Percentiles rank a stretch among this genome's conserved stretches.
These are phyloP conservation scores for Phytophthora idaei DNA, from an alignment of 352 stramenopile genomes.

Conservation along the genomic window DNA sequence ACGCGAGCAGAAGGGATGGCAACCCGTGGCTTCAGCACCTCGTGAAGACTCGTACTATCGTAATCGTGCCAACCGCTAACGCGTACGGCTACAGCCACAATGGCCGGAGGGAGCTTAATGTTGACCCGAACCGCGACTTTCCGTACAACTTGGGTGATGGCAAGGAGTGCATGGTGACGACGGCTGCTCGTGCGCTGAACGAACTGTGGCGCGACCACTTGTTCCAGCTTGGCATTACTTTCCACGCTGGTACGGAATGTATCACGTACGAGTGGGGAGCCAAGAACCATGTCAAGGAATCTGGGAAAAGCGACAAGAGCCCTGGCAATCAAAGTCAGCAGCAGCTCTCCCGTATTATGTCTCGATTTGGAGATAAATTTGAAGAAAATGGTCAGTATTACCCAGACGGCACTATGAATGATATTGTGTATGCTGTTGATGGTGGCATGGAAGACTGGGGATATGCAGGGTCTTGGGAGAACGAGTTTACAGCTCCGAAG, in stretches of 20 bases:
- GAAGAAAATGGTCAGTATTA: constrained; percentile 66
- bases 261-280: constrained; percentile 97
- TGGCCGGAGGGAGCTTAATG: constrained; percentile 67
- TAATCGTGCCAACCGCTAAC: constrained; percentile 92
- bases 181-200: constrained; percentile 93
- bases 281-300: constrained; percentile 72
- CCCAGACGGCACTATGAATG: constrained; percentile 88
- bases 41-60: constrained; percentile 77
- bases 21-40: constrained; percentile 70
- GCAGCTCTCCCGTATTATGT: constrained; percentile 60
- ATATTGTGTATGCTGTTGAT: constrained; percentile 94
- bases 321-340: constrained; percentile 64
- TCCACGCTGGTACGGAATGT: constrained; percentile 95
- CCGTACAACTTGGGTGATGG: constrained; percentile 85
- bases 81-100: constrained; percentile 90
- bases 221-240: constrained; percentile 96
- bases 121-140: constrained; percentile 98
- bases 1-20: constrained; percentile 48
- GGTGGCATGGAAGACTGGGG: constrained; percentile 97
- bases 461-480: constrained; percentile 90
- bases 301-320: constrained; percentile 48
- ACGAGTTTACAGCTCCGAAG: constrained; percentile 45
- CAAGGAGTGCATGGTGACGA: constrained; percentile 91
- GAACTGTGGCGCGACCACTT: constrained; percentile 95
- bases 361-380: constrained; percentile 73